Evolutionary conservation across 179 eudicot species (phyloP).

Genomic region (Monotropa hypopitys): DNA sequence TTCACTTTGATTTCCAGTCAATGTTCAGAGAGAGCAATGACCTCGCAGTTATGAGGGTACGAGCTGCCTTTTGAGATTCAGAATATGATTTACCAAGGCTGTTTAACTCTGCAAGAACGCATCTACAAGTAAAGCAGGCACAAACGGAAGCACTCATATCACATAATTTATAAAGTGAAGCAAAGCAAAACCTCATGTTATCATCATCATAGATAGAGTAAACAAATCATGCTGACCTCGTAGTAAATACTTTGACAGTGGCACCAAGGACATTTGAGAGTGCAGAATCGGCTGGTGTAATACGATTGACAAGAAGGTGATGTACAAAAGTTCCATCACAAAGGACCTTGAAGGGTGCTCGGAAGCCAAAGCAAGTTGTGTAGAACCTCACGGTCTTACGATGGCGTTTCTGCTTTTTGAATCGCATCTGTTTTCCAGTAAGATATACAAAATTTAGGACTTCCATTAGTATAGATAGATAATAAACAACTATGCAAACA

Average conservation of each 20-base stretch:
- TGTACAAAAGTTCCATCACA: slow-evolving; percentile 85
- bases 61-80: slow-evolving; percentile 44
- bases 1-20: background rate
- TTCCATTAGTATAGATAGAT: background rate
- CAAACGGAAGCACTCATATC: background rate
- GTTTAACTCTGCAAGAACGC: slow-evolving; percentile 66
- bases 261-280: slow-evolving; percentile 41
- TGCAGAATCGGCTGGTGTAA: slow-evolving; percentile 47
- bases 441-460: background rate
- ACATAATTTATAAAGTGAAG: background rate
- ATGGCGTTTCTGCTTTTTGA: slow-evolving; percentile 66
- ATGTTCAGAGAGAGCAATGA: slow-evolving; percentile 11
- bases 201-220: background rate
- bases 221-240: slow-evolving; percentile 29
- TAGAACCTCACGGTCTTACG: slow-evolving; percentile 48
- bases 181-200: background rate
- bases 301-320: slow-evolving; percentile 43
- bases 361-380: slow-evolving; percentile 68
- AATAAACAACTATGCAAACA: background rate
- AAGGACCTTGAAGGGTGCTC: slow-evolving; percentile 74
- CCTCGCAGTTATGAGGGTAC: slow-evolving; percentile 50
- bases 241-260: slow-evolving; percentile 60
- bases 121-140: slow-evolving; percentile 27
- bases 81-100: slow-evolving; percentile 51
- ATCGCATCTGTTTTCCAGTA: slow-evolving; percentile 29